Evolutionary conservation across 1,139 yeast genomes (phyloP), one percentile per base, ranked within the genome.

Genomic region (Saccharomyces hybrid): DNA sequence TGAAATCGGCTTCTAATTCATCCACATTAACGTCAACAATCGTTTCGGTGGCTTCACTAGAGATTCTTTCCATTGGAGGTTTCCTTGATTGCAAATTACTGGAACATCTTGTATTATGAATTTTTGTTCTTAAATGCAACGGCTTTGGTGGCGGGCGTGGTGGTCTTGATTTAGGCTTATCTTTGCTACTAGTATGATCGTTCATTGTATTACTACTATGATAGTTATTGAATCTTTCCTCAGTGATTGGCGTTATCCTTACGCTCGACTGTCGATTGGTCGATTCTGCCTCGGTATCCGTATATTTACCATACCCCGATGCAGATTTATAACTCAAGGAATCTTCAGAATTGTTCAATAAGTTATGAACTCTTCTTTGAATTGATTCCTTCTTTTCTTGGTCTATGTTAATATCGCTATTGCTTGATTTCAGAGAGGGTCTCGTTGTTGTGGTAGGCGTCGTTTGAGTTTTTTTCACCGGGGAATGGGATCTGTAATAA

Each of bases 221-320:
- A 16, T 27, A 27, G n/a, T 27, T 13, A 25, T 25, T 44, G 46
- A 50, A 29, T 34, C 32, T 26, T 44, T 26, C 20, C 11, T 46
- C 34, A 13, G 11, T 13, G 50, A 20, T 46, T 23, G 23, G 25
- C 7, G 38, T 32, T 32, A 32, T 32, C 2, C 38, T 32, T 32
- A 42, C 42, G 25, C n/a, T n/a, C 13, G 20, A 25, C 7, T 48
- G 27, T 4, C 13, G 25, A 42, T 23, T 42, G 1, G 25, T 2
- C n/a, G 13, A 0, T 42, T 20, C 51, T 13, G 42, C 49, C 13
- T 51, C 54, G 9, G 56, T 59, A 48, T 75, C 80, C 0, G 84
- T 82, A 59, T 74, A 81, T 59, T 76, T 76, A 1, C 86, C 86
- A 62, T 82, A 83, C 0, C 87, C 87, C 7, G 70, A 68, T 0